Evolutionary conservation across 2,329 filamentous ascomycete genomes (phyloP), one percentile per base, ranked within the genome.

Genomic region (Hypoxylon sp.): DNA sequence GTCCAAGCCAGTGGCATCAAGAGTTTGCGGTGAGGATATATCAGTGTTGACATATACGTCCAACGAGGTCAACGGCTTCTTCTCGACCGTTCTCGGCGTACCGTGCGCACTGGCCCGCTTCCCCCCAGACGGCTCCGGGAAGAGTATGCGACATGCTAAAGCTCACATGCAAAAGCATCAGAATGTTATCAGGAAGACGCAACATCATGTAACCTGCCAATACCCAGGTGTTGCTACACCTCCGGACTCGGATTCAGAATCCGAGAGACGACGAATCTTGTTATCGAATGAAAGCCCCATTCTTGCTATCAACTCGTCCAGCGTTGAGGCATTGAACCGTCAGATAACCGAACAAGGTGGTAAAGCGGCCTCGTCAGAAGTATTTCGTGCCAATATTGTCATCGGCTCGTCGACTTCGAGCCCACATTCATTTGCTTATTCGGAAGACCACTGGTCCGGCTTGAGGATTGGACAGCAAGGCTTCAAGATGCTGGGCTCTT

Each of bases 261-360:
- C 60, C 23, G 53, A 73, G 50, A 73, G 81, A 48, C 72, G 68
- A 9, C 83, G 87, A 3, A 92, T 98, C 27, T 78, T 95, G 0
- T 79, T 99, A 2, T 90, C 93, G 20, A 99, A 99, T 72, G 95
- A 98, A 74, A 96, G 92, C 49, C 94, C 95, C 0, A 96, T 99
- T 40, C 82, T 99, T 0, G 84, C 91, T 42, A 88, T 98, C 53
- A 92, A 91, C 17, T 83, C 86, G 50, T 87, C 90, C 8, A 97
- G 92, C 65, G 83, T 98, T 43, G 87, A 91, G 42, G 83, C 82
- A 2, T 77, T 98, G 6, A 98, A 98, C 69, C 78, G 83, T 58
- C 79, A 85, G 10, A 95, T 98, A 66, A 81, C 77, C 49, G 74
- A 76, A 3, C 80, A 77, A n/a, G 83, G 83, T 17, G 85, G 85